Conservation (phyloP, 768 basidiomycete genomes). For the Clitopilus hobsonii region DNA sequence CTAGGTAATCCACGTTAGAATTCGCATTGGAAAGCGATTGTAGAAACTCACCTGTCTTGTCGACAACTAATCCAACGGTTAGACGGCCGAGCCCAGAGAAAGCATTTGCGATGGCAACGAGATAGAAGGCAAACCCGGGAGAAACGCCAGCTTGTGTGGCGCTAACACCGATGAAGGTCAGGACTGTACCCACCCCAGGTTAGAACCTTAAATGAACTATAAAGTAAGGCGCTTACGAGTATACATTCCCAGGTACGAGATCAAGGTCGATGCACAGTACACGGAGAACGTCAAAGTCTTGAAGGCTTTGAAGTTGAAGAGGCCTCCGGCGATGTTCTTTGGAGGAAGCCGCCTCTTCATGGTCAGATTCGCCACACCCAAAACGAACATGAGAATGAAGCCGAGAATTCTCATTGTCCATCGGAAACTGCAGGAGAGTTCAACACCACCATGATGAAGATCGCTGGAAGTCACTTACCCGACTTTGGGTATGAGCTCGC, state of each 20-base stretch:
- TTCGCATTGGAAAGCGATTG: neutral
- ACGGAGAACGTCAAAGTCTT: conserved; percentile 41
- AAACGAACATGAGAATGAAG: conserved; percentile 45
- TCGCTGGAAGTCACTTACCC: conserved; percentile 35
- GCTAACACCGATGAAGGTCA: conserved; percentile 57
- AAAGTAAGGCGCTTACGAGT: conserved; percentile 32
- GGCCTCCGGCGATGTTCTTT: conserved; percentile 42
- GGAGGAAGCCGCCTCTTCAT: conserved; percentile 49
- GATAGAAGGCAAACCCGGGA: conserved; percentile 47
- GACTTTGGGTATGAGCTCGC: conserved; percentile 45
- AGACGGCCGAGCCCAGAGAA: conserved; percentile 53
- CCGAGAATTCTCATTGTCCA: conserved; percentile 69
- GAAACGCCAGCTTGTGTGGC: conserved; percentile 42
- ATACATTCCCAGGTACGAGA: conserved; percentile 58
- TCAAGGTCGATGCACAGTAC: conserved; percentile 43
- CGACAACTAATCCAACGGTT: conserved; percentile 41
- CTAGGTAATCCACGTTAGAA: conserved; percentile 21
- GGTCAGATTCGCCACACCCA: conserved; percentile 46
- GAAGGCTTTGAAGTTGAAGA: conserved; percentile 46
- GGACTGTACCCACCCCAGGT: conserved; percentile 23
- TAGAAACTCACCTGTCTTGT: conserved; percentile 38
- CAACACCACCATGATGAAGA: neutral
- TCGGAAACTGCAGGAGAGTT: conserved; percentile 41
- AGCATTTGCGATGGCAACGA: conserved; percentile 60
- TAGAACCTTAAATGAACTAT: neutral